Evolutionary conservation across 164 flowering plant genomes (phyloP), one percentile per base, ranked within the genome.

Genomic region (Vitis labrusca): DNA sequence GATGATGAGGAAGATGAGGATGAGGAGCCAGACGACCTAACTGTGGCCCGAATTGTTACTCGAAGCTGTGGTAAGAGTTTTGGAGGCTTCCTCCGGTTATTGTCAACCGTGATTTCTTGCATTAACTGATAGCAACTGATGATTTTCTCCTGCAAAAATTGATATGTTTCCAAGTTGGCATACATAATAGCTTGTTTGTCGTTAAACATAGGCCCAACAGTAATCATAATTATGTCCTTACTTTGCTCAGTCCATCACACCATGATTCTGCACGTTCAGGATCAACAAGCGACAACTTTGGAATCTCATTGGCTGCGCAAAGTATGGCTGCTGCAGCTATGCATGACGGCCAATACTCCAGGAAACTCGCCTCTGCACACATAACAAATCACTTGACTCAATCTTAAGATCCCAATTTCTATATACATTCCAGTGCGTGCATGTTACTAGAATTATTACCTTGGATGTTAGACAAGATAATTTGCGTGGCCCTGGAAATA

Each of bases 311-410:
- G 37, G 92, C 88, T 27, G 97, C 97, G 66, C 84, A 85, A 3
- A 94, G 88, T 50, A 89, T 79, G 14, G 95, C 86, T 17, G 95
- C 89, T 13, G 92, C 97, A 48, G 97, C 99, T 55, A 90, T 81
- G 79, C 91, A 81, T 13, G 99, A 94, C 61, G 99, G 95, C 83
- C 85, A 61, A 65, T 84, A 88, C 67, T 85, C 93, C 30, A 91
- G 63, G 74, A 94, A 85, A 67, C 85, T 88, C 54, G 83, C 75
- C 74, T 85, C 98, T 94, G 91, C 67, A 58, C 9, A 66, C 58
- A 76, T 61, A 14, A 29, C 10, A 27, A 66, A 68, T 11, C 51
- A 59, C 23, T 15, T 15, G 44, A 9, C 3, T 47, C 14, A 49
- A 6, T 4, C 61, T 12, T 13, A 19, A 49, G 49, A 49, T 14